Percentiles rank a stretch among this genome's conserved stretches.
Conservation (phyloP, 2,329 filamentous ascomycete species). For the Periconia sp. region DNA sequence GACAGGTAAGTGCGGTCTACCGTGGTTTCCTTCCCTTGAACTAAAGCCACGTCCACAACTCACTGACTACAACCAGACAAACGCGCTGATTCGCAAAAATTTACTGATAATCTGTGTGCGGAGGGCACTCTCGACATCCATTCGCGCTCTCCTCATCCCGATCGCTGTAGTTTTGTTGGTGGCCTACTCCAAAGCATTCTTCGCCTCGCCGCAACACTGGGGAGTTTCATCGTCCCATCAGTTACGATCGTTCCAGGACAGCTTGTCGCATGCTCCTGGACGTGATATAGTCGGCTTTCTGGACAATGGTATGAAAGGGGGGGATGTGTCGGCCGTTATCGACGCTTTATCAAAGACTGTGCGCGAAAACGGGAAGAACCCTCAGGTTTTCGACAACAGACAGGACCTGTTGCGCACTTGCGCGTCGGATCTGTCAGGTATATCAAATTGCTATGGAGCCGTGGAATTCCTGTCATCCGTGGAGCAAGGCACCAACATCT, state of each 20-base stretch:
- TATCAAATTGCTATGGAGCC: conserved; percentile 72
- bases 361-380: conserved; percentile 56
- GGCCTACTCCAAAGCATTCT: conserved; percentile 26
- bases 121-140: conserved; percentile 21
- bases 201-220: conserved; percentile 19
- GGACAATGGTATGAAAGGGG: conserved; percentile 68
- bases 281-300: conserved; percentile 76
- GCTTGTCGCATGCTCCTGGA: conserved; percentile 45
- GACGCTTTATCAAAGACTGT: conserved; percentile 61
- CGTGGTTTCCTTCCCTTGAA: no score
- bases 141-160: conserved; percentile 26
- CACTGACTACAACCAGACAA: conserved; percentile 15
- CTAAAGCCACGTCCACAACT: no score
- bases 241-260: neutral
- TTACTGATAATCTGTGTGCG: conserved; percentile 24
- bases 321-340: conserved; percentile 73
- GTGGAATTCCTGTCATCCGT: conserved; percentile 77
- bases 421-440: conserved; percentile 58
- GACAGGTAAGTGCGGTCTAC: neutral
- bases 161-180: conserved; percentile 23
- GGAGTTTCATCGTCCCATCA: conserved; percentile 22
- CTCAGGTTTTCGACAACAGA: conserved; percentile 57
- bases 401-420: conserved; percentile 65
- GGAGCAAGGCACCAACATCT: conserved; percentile 57
- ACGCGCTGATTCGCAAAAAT: conserved; percentile 29